Evolutionary conservation across 495 filamentous ascomycete species (phyloP).

Genomic region (Podospora comata): DNA sequence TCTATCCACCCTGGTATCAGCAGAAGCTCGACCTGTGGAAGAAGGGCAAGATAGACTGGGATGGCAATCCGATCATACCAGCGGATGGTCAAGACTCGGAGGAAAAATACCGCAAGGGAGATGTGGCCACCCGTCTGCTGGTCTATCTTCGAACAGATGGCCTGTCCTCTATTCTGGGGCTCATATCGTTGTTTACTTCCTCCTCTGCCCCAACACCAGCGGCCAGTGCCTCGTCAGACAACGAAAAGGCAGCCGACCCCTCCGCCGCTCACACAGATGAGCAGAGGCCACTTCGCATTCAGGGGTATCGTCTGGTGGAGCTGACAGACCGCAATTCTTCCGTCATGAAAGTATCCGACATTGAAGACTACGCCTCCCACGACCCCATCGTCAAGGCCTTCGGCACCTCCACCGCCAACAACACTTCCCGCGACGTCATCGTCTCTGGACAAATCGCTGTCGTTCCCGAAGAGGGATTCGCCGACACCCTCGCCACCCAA

Average conservation of each 20-base stretch:
- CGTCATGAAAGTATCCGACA: conserved; percentile 84
- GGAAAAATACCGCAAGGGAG: conserved; percentile 44
- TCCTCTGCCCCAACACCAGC: conserved; percentile 16
- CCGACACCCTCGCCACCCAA: conserved; percentile 64
- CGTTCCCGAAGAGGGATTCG: conserved; percentile 69
- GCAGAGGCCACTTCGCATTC: conserved; percentile 64
- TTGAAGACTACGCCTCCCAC: conserved; percentile 65
- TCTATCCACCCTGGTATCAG: conserved; percentile 93
- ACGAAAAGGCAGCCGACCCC: background rate
- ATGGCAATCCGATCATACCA: conserved; percentile 56
- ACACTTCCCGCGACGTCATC: conserved; percentile 60
- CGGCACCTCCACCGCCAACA: conserved; percentile 71
- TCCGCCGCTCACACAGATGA: background rate
- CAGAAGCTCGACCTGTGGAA: conserved; percentile 82
- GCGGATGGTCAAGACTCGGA: conserved; percentile 40
- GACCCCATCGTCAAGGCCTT: conserved; percentile 90
- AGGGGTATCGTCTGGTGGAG: conserved; percentile 78
- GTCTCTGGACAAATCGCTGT: conserved; percentile 74
- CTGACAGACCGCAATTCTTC: conserved; percentile 86
- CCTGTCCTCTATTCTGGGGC: conserved; percentile 74
- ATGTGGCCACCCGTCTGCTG: conserved; percentile 41
- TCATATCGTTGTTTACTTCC: conserved; percentile 63
- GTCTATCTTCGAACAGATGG: conserved; percentile 77
- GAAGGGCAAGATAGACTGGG: conserved; percentile 88
- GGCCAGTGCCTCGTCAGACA: conserved; percentile 11